Percentiles rank a stretch among this genome's conserved stretches.
Evolutionary conservation across 768 basidiomycete genomes (phyloP).

Genomic region (Butyriboletus loyo): DNA sequence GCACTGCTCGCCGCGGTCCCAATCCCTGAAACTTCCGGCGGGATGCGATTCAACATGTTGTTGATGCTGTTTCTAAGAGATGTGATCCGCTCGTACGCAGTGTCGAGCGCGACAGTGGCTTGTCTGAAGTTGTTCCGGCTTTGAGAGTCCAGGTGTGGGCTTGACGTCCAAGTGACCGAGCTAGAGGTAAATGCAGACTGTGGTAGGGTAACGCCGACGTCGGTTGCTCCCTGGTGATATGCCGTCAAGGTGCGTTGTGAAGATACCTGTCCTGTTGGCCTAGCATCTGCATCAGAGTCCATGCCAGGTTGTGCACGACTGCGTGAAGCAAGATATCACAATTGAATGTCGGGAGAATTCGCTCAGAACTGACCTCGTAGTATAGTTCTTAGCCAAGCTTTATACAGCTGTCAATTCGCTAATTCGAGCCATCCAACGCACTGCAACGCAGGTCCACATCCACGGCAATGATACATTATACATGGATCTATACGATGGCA

Average conservation of each 20-base stretch:
- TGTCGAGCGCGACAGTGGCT: slow-evolving; percentile 53
- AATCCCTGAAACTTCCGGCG: slow-evolving; percentile 30
- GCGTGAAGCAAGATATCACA: not conserved
- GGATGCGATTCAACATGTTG: slow-evolving; percentile 39
- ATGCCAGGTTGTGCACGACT: slow-evolving; percentile 11
- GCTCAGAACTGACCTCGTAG: not conserved
- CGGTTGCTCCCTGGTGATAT: slow-evolving; percentile 13
- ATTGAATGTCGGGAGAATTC: not conserved
- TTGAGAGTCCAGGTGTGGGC: slow-evolving; percentile 13
- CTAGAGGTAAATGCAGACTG: slow-evolving; percentile 6
- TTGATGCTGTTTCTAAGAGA: slow-evolving; percentile 52
- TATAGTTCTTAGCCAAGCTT: not conserved
- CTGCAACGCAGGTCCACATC: not conserved
- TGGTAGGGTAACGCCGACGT: slow-evolving; percentile 3
- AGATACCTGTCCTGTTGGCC: slow-evolving; percentile 8
- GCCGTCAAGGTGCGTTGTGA: slow-evolving; percentile 13
- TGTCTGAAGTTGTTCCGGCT: slow-evolving; percentile 42
- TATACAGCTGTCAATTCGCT: not conserved
- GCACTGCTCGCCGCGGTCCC: slow-evolving; percentile 1
- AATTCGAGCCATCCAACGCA: not conserved
- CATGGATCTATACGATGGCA: slow-evolving; percentile 8
- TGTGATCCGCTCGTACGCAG: slow-evolving; percentile 53
- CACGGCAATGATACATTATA: slow-evolving; percentile 9
- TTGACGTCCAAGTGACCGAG: slow-evolving; percentile 12
- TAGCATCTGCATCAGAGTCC: slow-evolving; percentile 16